Conservation (phyloP, 495 filamentous ascomycete species). For the Podospora sp. region DNA sequence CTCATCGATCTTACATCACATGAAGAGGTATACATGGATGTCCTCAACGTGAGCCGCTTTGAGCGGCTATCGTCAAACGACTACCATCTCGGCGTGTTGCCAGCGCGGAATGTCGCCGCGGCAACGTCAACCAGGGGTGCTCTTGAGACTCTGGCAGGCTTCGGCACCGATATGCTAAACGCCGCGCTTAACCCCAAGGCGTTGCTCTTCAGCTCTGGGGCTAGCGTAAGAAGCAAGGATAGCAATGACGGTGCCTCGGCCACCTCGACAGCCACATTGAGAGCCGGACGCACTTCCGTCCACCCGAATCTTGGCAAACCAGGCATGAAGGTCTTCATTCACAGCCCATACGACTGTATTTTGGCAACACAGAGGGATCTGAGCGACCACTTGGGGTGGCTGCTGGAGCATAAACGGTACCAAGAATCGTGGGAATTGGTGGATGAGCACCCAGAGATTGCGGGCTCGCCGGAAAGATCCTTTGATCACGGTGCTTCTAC, state of each 20-base stretch:
- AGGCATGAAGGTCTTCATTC: conserved; percentile 91
- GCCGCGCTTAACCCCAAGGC: conserved; percentile 80
- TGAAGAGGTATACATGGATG: conserved; percentile 75
- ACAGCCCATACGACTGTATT: conserved; percentile 94
- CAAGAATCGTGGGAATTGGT: conserved; percentile 86
- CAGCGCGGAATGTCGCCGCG: conserved; percentile 64
- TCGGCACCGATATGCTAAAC: conserved; percentile 70
- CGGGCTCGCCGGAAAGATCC: conserved; percentile 44
- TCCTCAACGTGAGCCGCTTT: conserved; percentile 78
- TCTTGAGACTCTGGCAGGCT: conserved; percentile 63
- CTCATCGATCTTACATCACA: conserved; percentile 85
- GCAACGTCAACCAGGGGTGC: conserved; percentile 69
- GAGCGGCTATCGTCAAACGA: conserved; percentile 86
- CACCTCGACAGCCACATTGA: conserved; percentile 23
- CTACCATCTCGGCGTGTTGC: conserved; percentile 85
- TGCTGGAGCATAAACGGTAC: conserved; percentile 76
- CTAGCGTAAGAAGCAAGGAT: conserved; percentile 74
- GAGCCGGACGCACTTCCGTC: conserved; percentile 35
- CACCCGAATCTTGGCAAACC: conserved; percentile 57
- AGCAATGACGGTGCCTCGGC: conserved; percentile 51
- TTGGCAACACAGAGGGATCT: conserved; percentile 83
- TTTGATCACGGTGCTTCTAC: conserved; percentile 45
- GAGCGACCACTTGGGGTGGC: conserved; percentile 80
- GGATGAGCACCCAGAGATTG: conserved; percentile 78
- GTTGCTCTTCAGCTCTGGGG: conserved; percentile 76